Evolutionary conservation across 2,329 filamentous ascomycete species (phyloP).

Genomic region (Xenosphaeropsis pyriputrescens): DNA sequence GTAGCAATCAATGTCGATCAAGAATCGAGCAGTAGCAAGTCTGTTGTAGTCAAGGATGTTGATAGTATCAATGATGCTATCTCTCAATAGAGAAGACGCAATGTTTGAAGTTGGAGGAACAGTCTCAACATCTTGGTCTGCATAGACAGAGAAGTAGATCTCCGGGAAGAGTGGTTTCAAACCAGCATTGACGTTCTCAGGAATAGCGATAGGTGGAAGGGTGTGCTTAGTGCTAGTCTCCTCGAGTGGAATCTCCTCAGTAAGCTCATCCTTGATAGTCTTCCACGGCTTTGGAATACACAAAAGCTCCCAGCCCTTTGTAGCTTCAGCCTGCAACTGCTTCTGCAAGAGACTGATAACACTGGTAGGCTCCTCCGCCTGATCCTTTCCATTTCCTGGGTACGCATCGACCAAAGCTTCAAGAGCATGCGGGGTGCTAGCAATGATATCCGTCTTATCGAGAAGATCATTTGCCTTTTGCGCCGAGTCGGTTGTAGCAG

Average conservation of each 20-base stretch:
- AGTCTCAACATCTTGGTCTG: constrained; percentile 73
- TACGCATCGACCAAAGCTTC: constrained; percentile 83
- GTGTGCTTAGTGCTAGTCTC: constrained; percentile 50
- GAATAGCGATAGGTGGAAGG: constrained; percentile 64
- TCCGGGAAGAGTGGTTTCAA: constrained; percentile 75
- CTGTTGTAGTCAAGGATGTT: constrained; percentile 91
- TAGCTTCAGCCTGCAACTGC: constrained; percentile 67
- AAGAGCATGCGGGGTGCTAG: constrained; percentile 71
- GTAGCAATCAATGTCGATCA: constrained; percentile 92
- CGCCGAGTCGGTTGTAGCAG: constrained; percentile 54
- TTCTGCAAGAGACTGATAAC: constrained; percentile 71
- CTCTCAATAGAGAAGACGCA: constrained; percentile 70
- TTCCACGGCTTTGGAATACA: constrained; percentile 56
- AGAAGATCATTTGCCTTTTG: constrained; percentile 66
- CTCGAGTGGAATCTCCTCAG: constrained; percentile 42
- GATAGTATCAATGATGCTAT: constrained; percentile 81
- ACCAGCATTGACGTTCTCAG: constrained; percentile 60
- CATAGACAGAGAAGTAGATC: constrained; percentile 85
- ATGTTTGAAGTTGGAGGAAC: constrained; percentile 68
- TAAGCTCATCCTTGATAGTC: constrained; percentile 40
- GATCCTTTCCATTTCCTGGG: constrained; percentile 45
- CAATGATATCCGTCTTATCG: constrained; percentile 90
- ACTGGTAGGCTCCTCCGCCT: constrained; percentile 50
- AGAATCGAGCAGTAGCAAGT: constrained; percentile 68
- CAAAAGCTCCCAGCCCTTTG: constrained; percentile 58